phyloP scores from a whole-genome alignment of 83 land plant genomes.

The Thuja plicata region DNA sequence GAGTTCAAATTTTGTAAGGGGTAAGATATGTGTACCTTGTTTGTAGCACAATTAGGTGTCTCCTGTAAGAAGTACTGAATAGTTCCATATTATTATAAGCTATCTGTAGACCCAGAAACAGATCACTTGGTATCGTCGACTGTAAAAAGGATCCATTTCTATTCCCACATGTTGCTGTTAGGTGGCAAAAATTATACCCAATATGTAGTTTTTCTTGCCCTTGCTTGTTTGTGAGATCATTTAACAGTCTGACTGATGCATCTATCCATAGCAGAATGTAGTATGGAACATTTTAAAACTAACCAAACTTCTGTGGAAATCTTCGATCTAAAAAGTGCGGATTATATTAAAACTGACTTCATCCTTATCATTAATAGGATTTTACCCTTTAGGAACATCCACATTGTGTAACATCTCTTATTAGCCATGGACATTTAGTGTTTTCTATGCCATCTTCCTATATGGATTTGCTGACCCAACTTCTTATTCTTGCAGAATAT shows the following conservation, averaged over 20 bases:
- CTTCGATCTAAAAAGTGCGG: neutral
- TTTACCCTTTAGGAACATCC: neutral
- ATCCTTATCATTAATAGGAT: neutral
- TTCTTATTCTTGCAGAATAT: slow-evolving; percentile 16
- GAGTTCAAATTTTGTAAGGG: too few species aligned
- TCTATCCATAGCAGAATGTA: neutral
- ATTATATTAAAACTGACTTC: neutral
- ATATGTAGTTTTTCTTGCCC: neutral
- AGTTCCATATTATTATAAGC: too few species aligned
- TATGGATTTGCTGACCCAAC: slow-evolving; percentile 6
- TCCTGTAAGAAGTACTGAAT: too few species aligned
- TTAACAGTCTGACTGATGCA: neutral
- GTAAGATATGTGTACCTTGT: too few species aligned
- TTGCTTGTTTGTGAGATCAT: neutral
- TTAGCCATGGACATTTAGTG: neutral
- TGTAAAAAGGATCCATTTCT: too few species aligned
- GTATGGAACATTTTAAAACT: neutral
- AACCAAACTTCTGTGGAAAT: neutral
- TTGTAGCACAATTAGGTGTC: too few species aligned
- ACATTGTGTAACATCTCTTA: neutral
- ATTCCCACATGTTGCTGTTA: neutral
- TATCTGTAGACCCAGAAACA: too few species aligned
- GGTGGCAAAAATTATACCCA: neutral
- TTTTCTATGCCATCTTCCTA: neutral
- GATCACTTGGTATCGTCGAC: too few species aligned